phyloP scores from a whole-genome alignment of 148 eudicot species.

The Vaccinium macrocarpon region DNA sequence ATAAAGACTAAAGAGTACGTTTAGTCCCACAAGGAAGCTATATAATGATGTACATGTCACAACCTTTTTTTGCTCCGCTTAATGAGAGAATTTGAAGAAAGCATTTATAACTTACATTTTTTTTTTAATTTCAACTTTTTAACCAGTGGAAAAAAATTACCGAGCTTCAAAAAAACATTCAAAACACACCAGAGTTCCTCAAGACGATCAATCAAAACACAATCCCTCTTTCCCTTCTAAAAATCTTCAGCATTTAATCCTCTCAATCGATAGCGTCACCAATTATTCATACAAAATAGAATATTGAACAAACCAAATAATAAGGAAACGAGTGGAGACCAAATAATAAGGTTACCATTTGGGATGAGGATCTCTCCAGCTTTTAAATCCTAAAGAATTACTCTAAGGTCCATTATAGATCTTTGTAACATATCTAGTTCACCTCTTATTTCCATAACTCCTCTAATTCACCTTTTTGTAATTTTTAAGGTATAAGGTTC shows the following conservation, averaged over 20 bases:
- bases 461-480: too few relatives aligned
- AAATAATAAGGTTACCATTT: too few relatives aligned
- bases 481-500: too few relatives aligned
- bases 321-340: too few relatives aligned
- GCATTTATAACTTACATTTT: neutral
- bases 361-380: too few relatives aligned
- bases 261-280: neutral
- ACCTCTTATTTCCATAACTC: too few relatives aligned
- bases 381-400: too few relatives aligned
- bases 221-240: neutral
- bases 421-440: too few relatives aligned
- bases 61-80: neutral
- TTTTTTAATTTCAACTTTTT: neutral
- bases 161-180: neutral
- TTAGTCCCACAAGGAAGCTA: neutral
- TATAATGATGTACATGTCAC: too few relatives aligned
- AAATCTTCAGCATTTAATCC: neutral
- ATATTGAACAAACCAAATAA: too few relatives aligned
- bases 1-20: neutral
- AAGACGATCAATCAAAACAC: neutral
- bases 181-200: neutral
- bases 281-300: neutral
- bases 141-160: neutral
- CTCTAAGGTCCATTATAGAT: too few relatives aligned
- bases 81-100: neutral